Base-by-base conservation (phyloP, 2,329 filamentous ascomycete genomes). In the Fusarium albidum region DNA sequence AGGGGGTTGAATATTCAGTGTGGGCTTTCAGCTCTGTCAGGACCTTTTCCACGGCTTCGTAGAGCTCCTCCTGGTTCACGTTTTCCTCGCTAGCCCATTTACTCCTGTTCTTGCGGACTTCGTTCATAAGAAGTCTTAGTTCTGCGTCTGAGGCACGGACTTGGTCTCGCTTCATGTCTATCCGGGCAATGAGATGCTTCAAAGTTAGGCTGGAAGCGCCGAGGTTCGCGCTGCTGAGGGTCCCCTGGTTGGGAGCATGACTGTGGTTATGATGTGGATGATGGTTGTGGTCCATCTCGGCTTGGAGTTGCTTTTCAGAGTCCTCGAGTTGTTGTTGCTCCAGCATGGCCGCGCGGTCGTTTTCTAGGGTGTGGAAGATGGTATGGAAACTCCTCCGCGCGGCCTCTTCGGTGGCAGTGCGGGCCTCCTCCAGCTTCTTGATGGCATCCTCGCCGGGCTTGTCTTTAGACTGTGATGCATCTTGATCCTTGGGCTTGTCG, bases 41-140 rank as follows among this genome's bases (percentile, higher is more conserved):
- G 45, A 99, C 95, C 77, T 98, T 98, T 73, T 99, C 95, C 12
- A 95, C 82, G 10, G 95, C 92, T 77, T 99, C 95, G 71, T 99
- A 99, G 6, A 99, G 82, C 74, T 99, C 95, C 74, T 99, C 95
- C 74, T 99, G 95, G 54, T 95, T 94, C 57, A 99, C 89, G 64
- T 96, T 95, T 66, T 99, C 95, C 73, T 98, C 95, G 71, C 90
- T 98, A 4, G 95, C 94, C 95, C 95, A 99, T 76, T 99, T 99
- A 75, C 94, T 98, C 67, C 95, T 84, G 66, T 98, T 98, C 74
- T 98, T 99, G 60, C 95, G 86, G 14, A 99, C 95, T 74, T 99
- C 95, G 67, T 95, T 97, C 84, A 99, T 96, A 52, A 99, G 78
- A 42, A 89, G 91, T 54, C 95, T 87, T 54, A 99, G 80, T 70